phyloP scores from a whole-genome alignment of 139 green algal genomes.

The Chlamydomonas eustigma region DNA sequence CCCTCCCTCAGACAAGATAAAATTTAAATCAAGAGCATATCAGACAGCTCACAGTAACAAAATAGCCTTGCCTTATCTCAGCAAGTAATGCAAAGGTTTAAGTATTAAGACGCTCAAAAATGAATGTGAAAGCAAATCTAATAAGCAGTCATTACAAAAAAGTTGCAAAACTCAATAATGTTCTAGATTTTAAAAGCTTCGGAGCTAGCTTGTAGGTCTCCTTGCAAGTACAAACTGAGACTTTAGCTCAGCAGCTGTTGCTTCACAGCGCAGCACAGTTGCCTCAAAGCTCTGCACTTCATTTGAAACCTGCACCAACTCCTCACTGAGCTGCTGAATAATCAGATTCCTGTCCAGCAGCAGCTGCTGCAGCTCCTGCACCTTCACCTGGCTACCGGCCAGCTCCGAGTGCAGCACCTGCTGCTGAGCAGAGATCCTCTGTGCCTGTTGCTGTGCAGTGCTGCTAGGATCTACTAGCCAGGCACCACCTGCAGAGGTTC shows the following conservation, averaged over 20 bases:
- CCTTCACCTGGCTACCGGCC: background rate
- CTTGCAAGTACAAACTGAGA: background rate
- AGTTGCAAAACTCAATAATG: too few species aligned
- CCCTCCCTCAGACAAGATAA: too few species aligned
- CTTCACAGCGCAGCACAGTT: slow-evolving; percentile 5
- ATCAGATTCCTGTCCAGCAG: slow-evolving; percentile 1
- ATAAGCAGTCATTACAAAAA: too few species aligned
- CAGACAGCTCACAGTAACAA: too few species aligned
- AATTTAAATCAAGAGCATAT: too few species aligned
- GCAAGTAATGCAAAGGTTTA: too few species aligned
- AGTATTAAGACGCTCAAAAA: too few species aligned
- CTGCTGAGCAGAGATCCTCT: background rate
- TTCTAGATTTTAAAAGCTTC: too few species aligned
- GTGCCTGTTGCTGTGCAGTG: background rate
- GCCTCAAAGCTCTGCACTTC: slow-evolving; percentile 5
- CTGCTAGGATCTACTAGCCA: too few species aligned
- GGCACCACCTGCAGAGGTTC: background rate
- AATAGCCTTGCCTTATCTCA: too few species aligned
- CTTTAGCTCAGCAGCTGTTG: background rate
- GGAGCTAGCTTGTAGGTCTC: too few species aligned
- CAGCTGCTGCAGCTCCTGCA: background rate
- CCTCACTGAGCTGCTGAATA: slow-evolving; percentile 3
- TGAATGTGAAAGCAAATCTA: too few species aligned
- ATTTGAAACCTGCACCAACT: background rate
- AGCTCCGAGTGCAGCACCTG: background rate